Base-by-base conservation (phyloP, 2,329 filamentous ascomycete genomes). In the Ophiosphaerella korrae region DNA sequence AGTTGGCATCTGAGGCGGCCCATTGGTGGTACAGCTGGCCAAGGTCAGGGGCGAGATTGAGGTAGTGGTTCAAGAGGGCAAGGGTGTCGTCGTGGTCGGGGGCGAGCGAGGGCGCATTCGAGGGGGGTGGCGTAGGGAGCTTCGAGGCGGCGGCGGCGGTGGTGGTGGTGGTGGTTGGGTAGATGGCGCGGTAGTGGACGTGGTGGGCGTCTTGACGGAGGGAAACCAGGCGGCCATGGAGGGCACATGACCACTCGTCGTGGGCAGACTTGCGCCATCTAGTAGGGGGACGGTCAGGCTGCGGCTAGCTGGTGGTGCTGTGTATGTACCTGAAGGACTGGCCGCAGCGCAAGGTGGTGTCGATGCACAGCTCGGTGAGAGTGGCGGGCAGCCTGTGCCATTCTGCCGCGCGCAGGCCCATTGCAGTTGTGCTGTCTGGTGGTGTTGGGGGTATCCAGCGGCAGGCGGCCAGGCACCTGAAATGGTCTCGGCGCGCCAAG, bases 261-360 rank as follows among this genome's bases (percentile, higher is more conserved):
- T 86, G 78, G 42, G 82, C 83, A 42, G 90, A 84, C 70, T 92
- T 92, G 55, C 88, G 88, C 94, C 94, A 99, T 78, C 93, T 87
- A 49, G 16, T 48, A 8, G 32, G 23, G 26, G 29, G 29, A 58
- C 13, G 42, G 45, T 99, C 78, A 92, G 87, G 51, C n/a, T 45
- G 7, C 29, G 18, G 34, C 18, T 21, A 21, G 18, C 18, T 1
- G 18, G 3, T 4, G 18, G 3, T 21, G 18, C 18, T 21, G 18
- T 21, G 18, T 34, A 29, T 29, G 52, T 73, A 85, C 84, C 85
- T 78, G 62, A 99, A 99, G 0, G 93, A 96, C 73, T 99, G 94
- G 3, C 94, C 94, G 72, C 94, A 99, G 55, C 93, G 87, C 31
- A 99, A 79, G 0, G 92, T 96, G 0, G 93, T 99, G 65, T 96